A percentile compares a stretch with the other conserved stretches of the same genome.
Conservation (phyloP, 1,284 basidiomycete genomes). For the Inonotus hispidus region DNA sequence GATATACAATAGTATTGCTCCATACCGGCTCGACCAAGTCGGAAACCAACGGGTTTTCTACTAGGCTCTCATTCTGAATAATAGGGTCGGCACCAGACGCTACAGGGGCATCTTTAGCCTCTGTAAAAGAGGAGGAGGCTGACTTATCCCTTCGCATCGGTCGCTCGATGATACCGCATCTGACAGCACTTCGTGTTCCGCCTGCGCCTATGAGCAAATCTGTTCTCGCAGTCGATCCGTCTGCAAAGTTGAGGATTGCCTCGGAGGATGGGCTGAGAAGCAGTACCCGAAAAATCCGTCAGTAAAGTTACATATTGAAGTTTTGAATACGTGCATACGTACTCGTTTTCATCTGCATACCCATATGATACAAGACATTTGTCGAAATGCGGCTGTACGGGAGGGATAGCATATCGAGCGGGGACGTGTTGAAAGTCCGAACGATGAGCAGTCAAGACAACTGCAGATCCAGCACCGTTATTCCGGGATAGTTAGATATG, state of each 20-base stretch:
- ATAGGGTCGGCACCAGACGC: not conserved
- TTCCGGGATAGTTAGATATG: not conserved
- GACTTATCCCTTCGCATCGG: not conserved
- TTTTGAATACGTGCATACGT: not conserved
- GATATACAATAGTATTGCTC: conserved; percentile 21
- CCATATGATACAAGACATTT: conserved; percentile 13
- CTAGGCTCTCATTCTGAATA: not conserved
- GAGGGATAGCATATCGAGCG: conserved; percentile 9
- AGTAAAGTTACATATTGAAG: too few relatives aligned
- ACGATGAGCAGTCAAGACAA: conserved; percentile 17
- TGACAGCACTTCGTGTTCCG: conserved; percentile 18
- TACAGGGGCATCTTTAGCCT: not conserved
- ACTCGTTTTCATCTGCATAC: conserved; percentile 7
- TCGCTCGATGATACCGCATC: conserved; percentile 10
- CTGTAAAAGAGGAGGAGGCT: not conserved
- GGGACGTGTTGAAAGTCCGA: conserved; percentile 15
- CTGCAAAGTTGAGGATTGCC: conserved; percentile 16
- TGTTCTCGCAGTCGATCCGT: conserved; percentile 16
- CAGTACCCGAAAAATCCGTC: not conserved
- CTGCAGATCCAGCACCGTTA: not conserved
- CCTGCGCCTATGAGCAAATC: conserved; percentile 21
- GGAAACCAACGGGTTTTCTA: not conserved
- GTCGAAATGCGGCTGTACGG: conserved; percentile 5
- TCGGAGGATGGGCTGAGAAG: not conserved
- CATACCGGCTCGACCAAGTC: conserved; percentile 19